A percentile compares a stretch with the other conserved stretches of the same genome.
phyloP scores from a whole-genome alignment of 2,329 filamentous ascomycete species.

The Capronia coronata region DNA sequence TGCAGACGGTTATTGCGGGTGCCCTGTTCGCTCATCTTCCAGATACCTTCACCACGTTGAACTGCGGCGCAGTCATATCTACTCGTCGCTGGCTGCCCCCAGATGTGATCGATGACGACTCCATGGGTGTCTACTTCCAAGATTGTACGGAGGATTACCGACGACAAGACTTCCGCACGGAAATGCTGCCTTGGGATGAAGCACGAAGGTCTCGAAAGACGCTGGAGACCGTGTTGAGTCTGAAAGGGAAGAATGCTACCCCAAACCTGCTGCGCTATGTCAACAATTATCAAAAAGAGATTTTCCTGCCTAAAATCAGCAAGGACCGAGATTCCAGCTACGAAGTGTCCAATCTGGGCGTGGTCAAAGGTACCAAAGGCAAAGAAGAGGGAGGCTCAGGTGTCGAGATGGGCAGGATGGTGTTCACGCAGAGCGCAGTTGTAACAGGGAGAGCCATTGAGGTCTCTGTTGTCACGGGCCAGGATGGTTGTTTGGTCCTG shows the following conservation, averaged over 20 bases:
- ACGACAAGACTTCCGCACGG: slow-evolving; percentile 22
- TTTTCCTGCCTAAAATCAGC: slow-evolving; percentile 37
- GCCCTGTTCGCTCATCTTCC: slow-evolving; percentile 35
- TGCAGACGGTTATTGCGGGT: slow-evolving; percentile 38
- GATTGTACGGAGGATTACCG: slow-evolving; percentile 32
- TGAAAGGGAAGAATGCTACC: slow-evolving; percentile 33
- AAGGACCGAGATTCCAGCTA: slow-evolving; percentile 36
- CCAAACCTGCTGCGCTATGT: slow-evolving; percentile 40
- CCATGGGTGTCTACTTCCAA: slow-evolving; percentile 37
- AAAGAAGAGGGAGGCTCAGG: not conserved
- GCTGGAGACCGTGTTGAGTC: slow-evolving; percentile 29
- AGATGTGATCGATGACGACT: slow-evolving; percentile 33
- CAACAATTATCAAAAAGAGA: slow-evolving; percentile 35
- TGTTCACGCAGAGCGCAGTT: slow-evolving; percentile 43
- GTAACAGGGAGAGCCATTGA: slow-evolving; percentile 36
- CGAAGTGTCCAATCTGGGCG: slow-evolving; percentile 45
- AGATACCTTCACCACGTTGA: slow-evolving; percentile 31
- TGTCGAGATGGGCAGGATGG: slow-evolving; percentile 34
- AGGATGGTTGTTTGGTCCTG: slow-evolving; percentile 38
- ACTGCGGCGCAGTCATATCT: slow-evolving; percentile 35
- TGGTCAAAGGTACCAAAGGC: slow-evolving; percentile 27
- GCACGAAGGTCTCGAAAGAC: slow-evolving; percentile 31
- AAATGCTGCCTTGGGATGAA: slow-evolving; percentile 32
- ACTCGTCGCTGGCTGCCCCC: slow-evolving; percentile 35
- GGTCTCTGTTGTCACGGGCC: slow-evolving; percentile 40